phyloP scores from a whole-genome alignment of 495 filamentous ascomycete genomes.

The Peziza echinospora region DNA sequence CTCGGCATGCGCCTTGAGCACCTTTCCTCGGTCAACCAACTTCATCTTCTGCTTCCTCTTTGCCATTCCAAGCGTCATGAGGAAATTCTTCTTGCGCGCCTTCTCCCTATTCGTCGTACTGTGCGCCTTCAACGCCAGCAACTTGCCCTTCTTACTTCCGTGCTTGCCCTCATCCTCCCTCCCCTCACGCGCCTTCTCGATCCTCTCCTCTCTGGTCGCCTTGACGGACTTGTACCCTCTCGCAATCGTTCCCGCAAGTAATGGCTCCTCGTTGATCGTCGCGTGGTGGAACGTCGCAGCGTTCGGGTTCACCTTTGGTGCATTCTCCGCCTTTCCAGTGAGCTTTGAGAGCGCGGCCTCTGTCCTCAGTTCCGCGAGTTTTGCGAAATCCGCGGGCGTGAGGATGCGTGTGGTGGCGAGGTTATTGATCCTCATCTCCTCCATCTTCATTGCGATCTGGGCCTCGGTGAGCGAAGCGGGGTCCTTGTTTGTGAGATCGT shows the following conservation, averaged over 20 bases:
- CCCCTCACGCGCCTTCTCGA: slow-evolving; percentile 15
- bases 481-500: too few species aligned
- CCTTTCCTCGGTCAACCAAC: slow-evolving; percentile 56
- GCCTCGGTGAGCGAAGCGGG: too few species aligned
- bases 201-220: slow-evolving; percentile 15
- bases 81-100: slow-evolving; percentile 82
- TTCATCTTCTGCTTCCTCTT: slow-evolving; percentile 81
- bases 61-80: slow-evolving; percentile 94
- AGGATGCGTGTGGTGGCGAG: slow-evolving; percentile 18
- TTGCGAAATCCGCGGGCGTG: slow-evolving; percentile 34
- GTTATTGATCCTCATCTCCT: too few species aligned
- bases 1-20: slow-evolving; percentile 52
- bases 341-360: slow-evolving; percentile 46
- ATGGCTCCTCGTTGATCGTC: slow-evolving; percentile 32
- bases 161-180: slow-evolving; percentile 18
- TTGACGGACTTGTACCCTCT: slow-evolving; percentile 17
- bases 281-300: not conserved
- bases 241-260: slow-evolving; percentile 42
- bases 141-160: slow-evolving; percentile 29
- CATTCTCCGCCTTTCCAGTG: slow-evolving; percentile 24
- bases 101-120: slow-evolving; percentile 97
- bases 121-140: slow-evolving; percentile 76
- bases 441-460: too few species aligned
- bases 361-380: slow-evolving; percentile 67
- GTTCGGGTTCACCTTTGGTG: not conserved